Evolutionary conservation across 805 yeast genomes (phyloP).

Genomic region (Wickerhamomyces pijperi): DNA sequence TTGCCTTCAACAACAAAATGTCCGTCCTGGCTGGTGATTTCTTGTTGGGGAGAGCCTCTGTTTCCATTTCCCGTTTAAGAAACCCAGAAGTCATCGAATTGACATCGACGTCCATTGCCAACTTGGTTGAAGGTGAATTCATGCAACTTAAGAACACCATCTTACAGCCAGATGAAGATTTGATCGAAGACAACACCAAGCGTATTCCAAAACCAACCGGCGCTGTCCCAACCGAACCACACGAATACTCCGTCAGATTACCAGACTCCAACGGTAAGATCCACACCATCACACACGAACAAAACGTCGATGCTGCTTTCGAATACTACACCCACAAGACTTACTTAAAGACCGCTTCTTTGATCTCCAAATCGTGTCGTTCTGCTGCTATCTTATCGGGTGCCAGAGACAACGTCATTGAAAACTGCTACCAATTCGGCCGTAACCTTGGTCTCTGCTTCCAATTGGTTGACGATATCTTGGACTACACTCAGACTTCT

Average conservation of each 20-base stretch:
- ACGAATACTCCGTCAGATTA: constrained; percentile 22
- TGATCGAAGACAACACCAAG: constrained; percentile 34
- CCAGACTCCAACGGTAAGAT: constrained; percentile 6
- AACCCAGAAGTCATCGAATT: constrained; percentile 97
- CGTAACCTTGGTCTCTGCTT: constrained; percentile 89
- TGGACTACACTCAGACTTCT: constrained; percentile 87
- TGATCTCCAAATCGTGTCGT: constrained; percentile 87
- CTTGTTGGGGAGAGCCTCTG: constrained; percentile 90
- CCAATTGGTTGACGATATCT: constrained; percentile 92
- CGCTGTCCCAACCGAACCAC: constrained; percentile 41
- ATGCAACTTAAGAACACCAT: constrained; percentile 97
- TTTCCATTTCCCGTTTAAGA: constrained; percentile 82
- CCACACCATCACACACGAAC: constrained; percentile 37
- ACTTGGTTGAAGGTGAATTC: constrained; percentile 95
- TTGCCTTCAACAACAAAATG: constrained; percentile 94
- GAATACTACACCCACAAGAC: constrained; percentile 94
- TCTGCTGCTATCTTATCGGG: constrained; percentile 92
- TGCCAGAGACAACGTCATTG: constrained; percentile 62
- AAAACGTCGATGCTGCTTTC: constrained; percentile 77
- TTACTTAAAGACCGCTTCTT: constrained; percentile 85
- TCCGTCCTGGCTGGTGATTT: constrained; percentile 96
- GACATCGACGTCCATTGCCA: constrained; percentile 91
- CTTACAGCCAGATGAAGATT: constrained; percentile 34
- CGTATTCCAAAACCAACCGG: constrained; percentile 49
- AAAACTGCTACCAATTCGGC: constrained; percentile 83